A percentile compares a stretch with the other conserved stretches of the same genome.
phyloP scores from a whole-genome alignment of 768 basidiomycete species.

The Naganishia randhawae region DNA sequence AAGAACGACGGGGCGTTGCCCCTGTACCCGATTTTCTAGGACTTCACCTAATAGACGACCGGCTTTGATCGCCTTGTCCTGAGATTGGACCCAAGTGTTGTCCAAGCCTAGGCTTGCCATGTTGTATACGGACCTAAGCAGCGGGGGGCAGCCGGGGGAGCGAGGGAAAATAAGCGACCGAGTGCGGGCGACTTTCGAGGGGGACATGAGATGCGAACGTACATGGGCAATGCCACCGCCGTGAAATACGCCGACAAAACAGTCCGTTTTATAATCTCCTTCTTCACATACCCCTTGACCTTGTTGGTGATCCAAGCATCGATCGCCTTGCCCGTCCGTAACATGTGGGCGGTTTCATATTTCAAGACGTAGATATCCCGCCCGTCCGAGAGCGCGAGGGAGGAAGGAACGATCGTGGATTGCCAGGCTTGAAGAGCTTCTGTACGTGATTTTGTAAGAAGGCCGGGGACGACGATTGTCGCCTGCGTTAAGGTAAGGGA shows the following conservation, averaged over 20 bases:
- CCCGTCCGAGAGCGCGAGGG: constrained; percentile 33
- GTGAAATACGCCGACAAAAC: constrained; percentile 53
- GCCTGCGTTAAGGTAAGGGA: constrained; percentile 32
- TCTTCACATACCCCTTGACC: constrained; percentile 46
- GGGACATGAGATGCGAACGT: constrained; percentile 11
- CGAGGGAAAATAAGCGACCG: too few species aligned
- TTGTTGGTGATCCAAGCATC: constrained; percentile 46
- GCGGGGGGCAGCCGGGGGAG: not conserved
- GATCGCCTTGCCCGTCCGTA: constrained; percentile 40
- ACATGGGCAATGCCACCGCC: constrained; percentile 48
- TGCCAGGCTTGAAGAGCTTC: constrained; percentile 52
- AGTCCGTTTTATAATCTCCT: constrained; percentile 54
- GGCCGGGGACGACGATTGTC: constrained; percentile 53
- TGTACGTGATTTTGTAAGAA: constrained; percentile 50
- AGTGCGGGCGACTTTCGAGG: too few species aligned
- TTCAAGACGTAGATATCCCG: constrained; percentile 53
- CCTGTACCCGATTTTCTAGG: constrained; percentile 54
- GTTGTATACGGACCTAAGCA: constrained; percentile 43
- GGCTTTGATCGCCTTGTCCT: constrained; percentile 54
- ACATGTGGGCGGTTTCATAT: constrained; percentile 48
- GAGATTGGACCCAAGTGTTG: constrained; percentile 49
- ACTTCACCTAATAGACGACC: constrained; percentile 54
- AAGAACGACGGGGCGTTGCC: constrained; percentile 53
- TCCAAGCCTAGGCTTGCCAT: constrained; percentile 49
- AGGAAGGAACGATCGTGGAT: constrained; percentile 27